Evolutionary conservation across 75 land plant species (phyloP), one percentile per base, ranked within the genome.

Genomic region (Pinus albicaulis): DNA sequence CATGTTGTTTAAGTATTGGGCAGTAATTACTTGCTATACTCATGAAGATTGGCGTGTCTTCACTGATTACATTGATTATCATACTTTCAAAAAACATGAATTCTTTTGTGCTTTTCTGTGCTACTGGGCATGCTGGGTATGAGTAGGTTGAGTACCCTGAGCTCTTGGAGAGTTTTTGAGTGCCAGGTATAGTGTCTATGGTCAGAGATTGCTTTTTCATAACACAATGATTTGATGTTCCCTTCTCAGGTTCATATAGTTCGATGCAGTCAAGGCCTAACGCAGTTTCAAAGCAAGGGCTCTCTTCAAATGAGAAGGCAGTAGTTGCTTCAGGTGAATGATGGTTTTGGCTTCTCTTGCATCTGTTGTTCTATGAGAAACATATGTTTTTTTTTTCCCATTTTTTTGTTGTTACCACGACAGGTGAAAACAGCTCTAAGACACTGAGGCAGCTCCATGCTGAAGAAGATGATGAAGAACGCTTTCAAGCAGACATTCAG

Each of bases 381-480:
- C 8, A 68, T 38, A 41, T n/a, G n/a, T n/a, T n/a, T 68, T 11
- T 28, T 41, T 34, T 41, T 68, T 11, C 0, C n/a, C 3, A 3
- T 41, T 38, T 68, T 7, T 38, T 57, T 23, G 64, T 73, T 44
- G 44, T 77, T 31, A 38, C 60, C 14, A 0, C 58, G 31, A 34
- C 53, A 62, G 87, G 52, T 65, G 89, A 80, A 17, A 64, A 76
- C 80, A 82, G 71, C 57, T 71, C 80, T 65, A 84, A 84, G 52
- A 82, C 88, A 36, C 79, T 89, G 55, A 77, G 88, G 74, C 86
- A 89, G 77, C 77, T 89, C 28, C 88, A 86, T 58, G 91, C 80
- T 16, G 92, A 86, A 76, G 92, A 89, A 25, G 93, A 93, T 79
- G 94, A 89, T 76, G 93, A 93, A 48, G 92, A 93, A 74, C 84